These are phyloP conservation scores for Calonectria ilicicola DNA, from an alignment of 2,329 filamentous ascomycete species.

Conservation along the genomic window DNA sequence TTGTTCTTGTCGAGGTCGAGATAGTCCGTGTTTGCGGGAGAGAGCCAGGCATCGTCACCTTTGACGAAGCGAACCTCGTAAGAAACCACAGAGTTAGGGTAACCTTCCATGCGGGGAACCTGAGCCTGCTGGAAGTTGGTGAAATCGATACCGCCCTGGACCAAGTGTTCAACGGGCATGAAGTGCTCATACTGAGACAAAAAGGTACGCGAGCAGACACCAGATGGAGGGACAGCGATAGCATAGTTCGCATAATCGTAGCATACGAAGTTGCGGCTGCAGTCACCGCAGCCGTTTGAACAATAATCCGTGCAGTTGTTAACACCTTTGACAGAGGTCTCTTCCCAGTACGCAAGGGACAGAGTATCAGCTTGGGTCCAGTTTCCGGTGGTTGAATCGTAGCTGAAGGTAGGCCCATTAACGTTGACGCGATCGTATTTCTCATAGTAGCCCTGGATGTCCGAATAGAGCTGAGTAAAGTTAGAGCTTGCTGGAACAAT, in stretches of 20 bases:
- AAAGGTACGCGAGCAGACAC: not conserved
- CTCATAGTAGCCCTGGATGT: not conserved
- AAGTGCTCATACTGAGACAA: not conserved
- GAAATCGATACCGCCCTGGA: not conserved
- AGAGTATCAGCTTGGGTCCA: not conserved
- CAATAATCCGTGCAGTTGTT: not conserved
- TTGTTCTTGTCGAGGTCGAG: not conserved
- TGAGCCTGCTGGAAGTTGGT: not conserved
- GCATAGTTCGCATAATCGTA: not conserved
- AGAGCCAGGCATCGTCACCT: not conserved
- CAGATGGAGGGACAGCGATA: not conserved
- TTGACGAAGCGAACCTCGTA: not conserved
- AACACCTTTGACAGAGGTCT: not conserved
- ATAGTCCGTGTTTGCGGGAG: not conserved
- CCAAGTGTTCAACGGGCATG: not conserved
- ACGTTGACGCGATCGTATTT: not conserved
- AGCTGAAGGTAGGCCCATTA: not conserved
- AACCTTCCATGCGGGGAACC: not conserved
- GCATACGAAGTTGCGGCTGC: not conserved
- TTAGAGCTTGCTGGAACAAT: not conserved
- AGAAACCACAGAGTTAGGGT: not conserved
- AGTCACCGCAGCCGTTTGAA: not conserved
- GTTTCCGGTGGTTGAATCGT: not conserved
- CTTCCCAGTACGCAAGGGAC: not conserved
- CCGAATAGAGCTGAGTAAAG: not conserved